Percentiles rank a stretch among this genome's conserved stretches.
These are phyloP conservation scores for Calonectria honghensis DNA, from an alignment of 2,329 filamentous ascomycete species.

Conservation along the genomic window DNA sequence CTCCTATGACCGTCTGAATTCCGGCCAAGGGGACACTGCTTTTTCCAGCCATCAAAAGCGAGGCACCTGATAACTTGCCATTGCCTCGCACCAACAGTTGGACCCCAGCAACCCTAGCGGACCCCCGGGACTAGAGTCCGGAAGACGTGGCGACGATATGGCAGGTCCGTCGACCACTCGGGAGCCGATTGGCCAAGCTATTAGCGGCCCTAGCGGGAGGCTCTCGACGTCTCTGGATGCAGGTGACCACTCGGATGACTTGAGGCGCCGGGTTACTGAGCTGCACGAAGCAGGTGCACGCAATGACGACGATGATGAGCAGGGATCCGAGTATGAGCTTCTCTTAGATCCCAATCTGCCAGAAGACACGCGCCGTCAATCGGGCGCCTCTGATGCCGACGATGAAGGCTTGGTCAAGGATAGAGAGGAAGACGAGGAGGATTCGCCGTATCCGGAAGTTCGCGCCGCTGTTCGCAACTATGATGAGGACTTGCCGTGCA, in stretches of 20 bases:
- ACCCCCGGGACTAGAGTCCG: neutral
- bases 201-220: conserved; percentile 51
- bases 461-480: conserved; percentile 78
- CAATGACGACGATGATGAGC: conserved; percentile 66
- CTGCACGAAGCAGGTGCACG: conserved; percentile 64
- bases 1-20: conserved; percentile 2
- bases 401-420: conserved; percentile 50
- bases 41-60: neutral
- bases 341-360: conserved; percentile 73
- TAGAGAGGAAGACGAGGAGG: conserved; percentile 58
- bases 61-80: neutral
- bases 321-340: conserved; percentile 72
- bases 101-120: conserved; percentile 9
- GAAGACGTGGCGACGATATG: conserved; percentile 20
- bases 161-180: conserved; percentile 36
- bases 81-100: conserved; percentile 2
- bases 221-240: conserved; percentile 55
- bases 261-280: conserved; percentile 61
- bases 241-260: conserved; percentile 49
- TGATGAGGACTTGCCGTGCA: conserved; percentile 79
- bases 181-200: conserved; percentile 52
- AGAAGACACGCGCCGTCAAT: conserved; percentile 60
- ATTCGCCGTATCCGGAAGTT: conserved; percentile 80
- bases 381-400: conserved; percentile 55
- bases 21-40: too few species aligned